phyloP scores from a whole-genome alignment of 495 filamentous ascomycete species.

The Entonaema liquescens region DNA sequence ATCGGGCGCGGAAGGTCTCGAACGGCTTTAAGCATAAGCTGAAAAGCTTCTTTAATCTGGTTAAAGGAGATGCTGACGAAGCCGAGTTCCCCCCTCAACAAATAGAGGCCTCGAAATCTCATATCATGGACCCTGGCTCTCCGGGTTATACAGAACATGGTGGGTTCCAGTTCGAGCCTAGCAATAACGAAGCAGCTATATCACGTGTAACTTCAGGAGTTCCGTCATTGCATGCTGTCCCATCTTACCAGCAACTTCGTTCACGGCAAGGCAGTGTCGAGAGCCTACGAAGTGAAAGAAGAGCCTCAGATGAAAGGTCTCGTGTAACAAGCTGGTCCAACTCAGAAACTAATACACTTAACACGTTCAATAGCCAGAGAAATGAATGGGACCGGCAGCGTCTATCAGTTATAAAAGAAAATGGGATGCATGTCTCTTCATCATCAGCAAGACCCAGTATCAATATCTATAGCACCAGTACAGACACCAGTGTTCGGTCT shows the following conservation, averaged over 20 bases:
- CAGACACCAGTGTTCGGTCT: conserved; percentile 8
- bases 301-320: conserved; percentile 65
- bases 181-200: conserved; percentile 48
- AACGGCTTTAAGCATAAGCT: conserved; percentile 68
- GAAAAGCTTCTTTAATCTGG: conserved; percentile 65
- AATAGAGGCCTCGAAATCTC: conserved; percentile 58
- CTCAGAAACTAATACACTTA: conserved; percentile 60
- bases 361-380: conserved; percentile 49
- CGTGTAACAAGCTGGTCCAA: conserved; percentile 81
- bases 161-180: conserved; percentile 35
- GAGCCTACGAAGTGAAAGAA: conserved; percentile 59
- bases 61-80: conserved; percentile 51
- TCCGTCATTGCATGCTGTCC: conserved; percentile 51
- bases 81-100: conserved; percentile 58
- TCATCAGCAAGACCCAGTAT: conserved; percentile 42
- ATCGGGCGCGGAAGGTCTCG: conserved; percentile 67
- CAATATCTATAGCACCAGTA: conserved; percentile 1
- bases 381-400: conserved; percentile 63
- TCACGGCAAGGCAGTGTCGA: conserved; percentile 62
- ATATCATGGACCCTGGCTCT: conserved; percentile 50
- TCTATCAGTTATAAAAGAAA: conserved; percentile 73
- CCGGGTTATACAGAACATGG: conserved; percentile 32
- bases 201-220: conserved; percentile 53
- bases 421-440: conserved; percentile 59
- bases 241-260: conserved; percentile 50